Conservation (phyloP, 2,329 filamentous ascomycete genomes). For the Sclerotinia nivalis region DNA sequence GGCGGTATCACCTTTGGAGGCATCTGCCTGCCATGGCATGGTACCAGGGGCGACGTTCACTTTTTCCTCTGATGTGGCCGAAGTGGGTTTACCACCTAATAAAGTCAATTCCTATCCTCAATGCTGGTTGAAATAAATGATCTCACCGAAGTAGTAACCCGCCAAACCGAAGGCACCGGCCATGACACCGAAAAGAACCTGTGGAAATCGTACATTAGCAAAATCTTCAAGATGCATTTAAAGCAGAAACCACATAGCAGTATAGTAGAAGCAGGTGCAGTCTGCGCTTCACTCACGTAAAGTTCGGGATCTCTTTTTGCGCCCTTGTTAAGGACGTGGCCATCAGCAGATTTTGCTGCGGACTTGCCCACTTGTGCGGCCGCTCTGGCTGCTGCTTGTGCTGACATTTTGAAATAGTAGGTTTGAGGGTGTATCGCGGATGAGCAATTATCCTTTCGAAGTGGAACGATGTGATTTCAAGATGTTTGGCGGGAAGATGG, state of each 20-base stretch:
- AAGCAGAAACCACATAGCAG: not conserved
- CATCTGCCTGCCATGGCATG: constrained; percentile 87
- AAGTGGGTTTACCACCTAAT: constrained; percentile 80
- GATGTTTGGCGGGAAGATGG: constrained; percentile 22
- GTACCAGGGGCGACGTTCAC: constrained; percentile 73
- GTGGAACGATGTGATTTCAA: constrained; percentile 28
- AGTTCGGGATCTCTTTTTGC: constrained; percentile 73
- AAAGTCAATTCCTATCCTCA: constrained; percentile 32
- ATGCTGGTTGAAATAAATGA: constrained; percentile 14
- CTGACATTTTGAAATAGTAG: constrained; percentile 36
- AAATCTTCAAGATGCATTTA: constrained; percentile 22
- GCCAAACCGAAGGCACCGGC: constrained; percentile 82
- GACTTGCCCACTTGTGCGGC: constrained; percentile 42
- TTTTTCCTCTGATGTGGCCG: constrained; percentile 74
- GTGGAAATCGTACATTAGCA: not conserved
- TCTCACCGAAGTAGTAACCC: constrained; percentile 81
- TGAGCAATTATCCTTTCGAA: constrained; percentile 8
- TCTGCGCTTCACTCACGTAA: constrained; percentile 55
- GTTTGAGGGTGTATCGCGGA: constrained; percentile 24
- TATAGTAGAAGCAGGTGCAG: constrained; percentile 32
- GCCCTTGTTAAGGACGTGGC: constrained; percentile 55
- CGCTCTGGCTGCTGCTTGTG: constrained; percentile 38
- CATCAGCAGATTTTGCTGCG: constrained; percentile 49
- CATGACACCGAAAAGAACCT: constrained; percentile 94
- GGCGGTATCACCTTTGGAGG: constrained; percentile 61